Evolutionary conservation across 75 land plant genomes (phyloP).

Genomic region (Cryptomeria japonica): DNA sequence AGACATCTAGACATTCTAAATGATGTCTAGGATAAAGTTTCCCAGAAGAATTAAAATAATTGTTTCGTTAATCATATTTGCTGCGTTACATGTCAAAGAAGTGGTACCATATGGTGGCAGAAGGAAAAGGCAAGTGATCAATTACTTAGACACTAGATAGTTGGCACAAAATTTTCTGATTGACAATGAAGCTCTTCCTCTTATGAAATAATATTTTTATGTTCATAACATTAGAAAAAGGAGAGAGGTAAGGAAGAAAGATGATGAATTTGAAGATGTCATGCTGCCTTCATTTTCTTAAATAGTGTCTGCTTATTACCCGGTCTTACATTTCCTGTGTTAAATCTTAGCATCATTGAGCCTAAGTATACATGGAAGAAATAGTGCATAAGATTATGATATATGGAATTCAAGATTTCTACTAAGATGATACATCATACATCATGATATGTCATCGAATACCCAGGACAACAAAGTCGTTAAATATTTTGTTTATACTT

Average conservation of each 20-base stretch:
- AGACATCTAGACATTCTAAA: not conserved
- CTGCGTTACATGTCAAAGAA: not conserved
- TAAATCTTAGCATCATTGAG: not conserved
- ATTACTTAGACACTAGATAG: not conserved
- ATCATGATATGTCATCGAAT: not conserved
- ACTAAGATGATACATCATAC: not conserved
- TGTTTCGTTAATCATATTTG: not conserved
- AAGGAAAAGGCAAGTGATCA: not conserved
- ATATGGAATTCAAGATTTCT: not conserved
- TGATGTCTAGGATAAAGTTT: not conserved
- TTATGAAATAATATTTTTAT: not conserved
- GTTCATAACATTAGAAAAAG: not conserved
- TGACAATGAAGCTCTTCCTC: not conserved
- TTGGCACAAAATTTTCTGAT: not conserved
- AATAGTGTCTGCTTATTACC: not conserved
- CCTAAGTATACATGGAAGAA: not conserved
- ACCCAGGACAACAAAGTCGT: not conserved
- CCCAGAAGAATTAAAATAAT: not conserved
- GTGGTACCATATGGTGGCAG: not conserved
- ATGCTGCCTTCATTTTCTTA: not conserved
- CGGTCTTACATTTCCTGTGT: not conserved
- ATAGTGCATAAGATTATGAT: not conserved
- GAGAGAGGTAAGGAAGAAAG: not conserved
- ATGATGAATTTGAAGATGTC: not conserved
- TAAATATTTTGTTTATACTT: not conserved